Conservation (phyloP, 164 flowering plant genomes). For the Umbellularia californica region DNA sequence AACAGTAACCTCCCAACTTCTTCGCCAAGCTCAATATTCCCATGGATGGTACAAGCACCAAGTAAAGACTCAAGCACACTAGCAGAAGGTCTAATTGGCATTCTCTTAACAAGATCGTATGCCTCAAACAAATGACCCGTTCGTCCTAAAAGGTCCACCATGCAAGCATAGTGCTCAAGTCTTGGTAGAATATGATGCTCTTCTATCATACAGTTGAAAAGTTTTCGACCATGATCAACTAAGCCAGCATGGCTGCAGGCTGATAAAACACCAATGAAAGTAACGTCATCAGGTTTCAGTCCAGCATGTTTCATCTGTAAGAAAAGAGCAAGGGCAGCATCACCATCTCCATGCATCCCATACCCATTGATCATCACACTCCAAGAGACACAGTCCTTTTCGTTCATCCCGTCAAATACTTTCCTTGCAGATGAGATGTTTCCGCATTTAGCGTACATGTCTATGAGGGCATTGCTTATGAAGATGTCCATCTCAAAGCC, state of each 20-base stretch:
- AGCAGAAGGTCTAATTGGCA: slow-evolving; percentile 10
- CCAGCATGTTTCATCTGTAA: slow-evolving; percentile 4
- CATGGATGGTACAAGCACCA: slow-evolving; percentile 20
- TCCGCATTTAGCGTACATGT: slow-evolving; percentile 58
- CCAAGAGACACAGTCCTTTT: slow-evolving; percentile 33
- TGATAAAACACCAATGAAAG: slow-evolving; percentile 15
- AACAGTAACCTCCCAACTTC: slow-evolving; percentile 12
- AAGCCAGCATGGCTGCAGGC: slow-evolving; percentile 18
- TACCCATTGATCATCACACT: slow-evolving; percentile 14
- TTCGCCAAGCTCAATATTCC: slow-evolving; percentile 13
- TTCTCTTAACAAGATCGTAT: slow-evolving; percentile 12
- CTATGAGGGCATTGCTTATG: slow-evolving; percentile 46
- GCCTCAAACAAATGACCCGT: slow-evolving; percentile 19
- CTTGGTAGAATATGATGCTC: slow-evolving; percentile 8
- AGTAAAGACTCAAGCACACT: slow-evolving; percentile 20
- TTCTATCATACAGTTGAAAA: slow-evolving; percentile 9
- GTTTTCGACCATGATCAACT: slow-evolving; percentile 13
- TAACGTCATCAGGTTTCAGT: slow-evolving; percentile 10
- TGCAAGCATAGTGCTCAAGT: slow-evolving; percentile 20
- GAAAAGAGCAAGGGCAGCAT: slow-evolving; percentile 10
- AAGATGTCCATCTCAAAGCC: slow-evolving; percentile 36
- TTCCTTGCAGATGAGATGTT: slow-evolving; percentile 30
- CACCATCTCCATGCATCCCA: slow-evolving; percentile 12
- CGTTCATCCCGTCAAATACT: slow-evolving; percentile 34
- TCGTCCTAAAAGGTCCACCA: slow-evolving; percentile 23